A percentile compares a stretch with the other conserved stretches of the same genome.
Conservation (phyloP, 2,329 filamentous ascomycete species). For the Periconia macrospinosa region DNA sequence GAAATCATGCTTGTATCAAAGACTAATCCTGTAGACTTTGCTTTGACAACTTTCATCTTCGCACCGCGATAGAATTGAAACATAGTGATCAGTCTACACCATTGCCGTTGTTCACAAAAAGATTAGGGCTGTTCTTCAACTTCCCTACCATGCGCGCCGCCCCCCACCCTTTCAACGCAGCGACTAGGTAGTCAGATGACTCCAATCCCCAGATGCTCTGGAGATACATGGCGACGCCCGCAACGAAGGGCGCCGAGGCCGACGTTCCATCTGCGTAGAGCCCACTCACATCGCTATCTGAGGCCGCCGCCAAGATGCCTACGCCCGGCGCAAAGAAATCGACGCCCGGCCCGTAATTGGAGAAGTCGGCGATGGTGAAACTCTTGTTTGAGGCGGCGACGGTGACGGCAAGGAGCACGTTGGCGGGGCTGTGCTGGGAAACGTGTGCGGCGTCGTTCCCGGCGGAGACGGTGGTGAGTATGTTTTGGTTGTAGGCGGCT, state of each 20-base stretch:
- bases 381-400: slow-evolving; percentile 29
- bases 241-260: too few species aligned
- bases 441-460: slow-evolving; percentile 29
- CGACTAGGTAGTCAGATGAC: background rate
- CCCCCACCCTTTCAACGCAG: background rate
- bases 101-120: slow-evolving; percentile 4
- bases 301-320: slow-evolving; percentile 20
- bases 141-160: background rate
- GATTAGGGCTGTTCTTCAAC: background rate
- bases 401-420: slow-evolving; percentile 29
- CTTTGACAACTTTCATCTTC: too few species aligned
- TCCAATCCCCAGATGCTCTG: background rate
- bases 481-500: slow-evolving; percentile 21
- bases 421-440: slow-evolving; percentile 25
- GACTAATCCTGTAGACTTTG: too few species aligned
- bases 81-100: background rate
- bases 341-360: slow-evolving; percentile 31
- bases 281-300: too few species aligned
- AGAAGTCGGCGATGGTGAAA: slow-evolving; percentile 24
- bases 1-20: too few species aligned
- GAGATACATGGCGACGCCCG: background rate
- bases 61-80: too few species aligned
- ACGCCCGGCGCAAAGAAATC: slow-evolving; percentile 37
- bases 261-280: too few species aligned
- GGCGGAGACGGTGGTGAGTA: slow-evolving; percentile 35